These are phyloP conservation scores for Carex myosuroides DNA, from an alignment of 176 grass and related monocot genomes.

Conservation along the genomic window DNA sequence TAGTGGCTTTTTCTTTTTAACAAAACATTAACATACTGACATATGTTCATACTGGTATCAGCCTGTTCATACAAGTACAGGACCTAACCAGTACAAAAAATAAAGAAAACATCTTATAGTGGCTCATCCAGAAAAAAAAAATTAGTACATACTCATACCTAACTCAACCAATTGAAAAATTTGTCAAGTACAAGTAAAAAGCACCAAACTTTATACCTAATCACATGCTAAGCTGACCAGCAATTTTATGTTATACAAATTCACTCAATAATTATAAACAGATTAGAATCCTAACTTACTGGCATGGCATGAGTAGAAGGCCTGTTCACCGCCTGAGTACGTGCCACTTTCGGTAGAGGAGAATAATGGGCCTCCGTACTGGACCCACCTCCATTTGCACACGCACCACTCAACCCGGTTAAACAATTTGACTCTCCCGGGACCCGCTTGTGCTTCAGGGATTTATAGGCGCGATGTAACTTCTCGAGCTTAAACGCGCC, in stretches of 20 bases:
- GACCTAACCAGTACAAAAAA: neutral
- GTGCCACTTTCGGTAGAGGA: slow-evolving; percentile 52
- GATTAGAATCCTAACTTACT: slow-evolving; percentile 35
- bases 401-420: neutral
- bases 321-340: slow-evolving; percentile 40
- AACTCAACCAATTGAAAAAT: neutral
- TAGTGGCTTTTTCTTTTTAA: neutral
- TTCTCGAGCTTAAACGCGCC: slow-evolving; percentile 73
- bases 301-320: slow-evolving; percentile 28
- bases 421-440: slow-evolving; percentile 62
- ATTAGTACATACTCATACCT: neutral
- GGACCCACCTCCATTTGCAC: slow-evolving; percentile 38
- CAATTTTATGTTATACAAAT: neutral
- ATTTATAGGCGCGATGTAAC: slow-evolving; percentile 82
- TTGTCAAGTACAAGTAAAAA: neutral
- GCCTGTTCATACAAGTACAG: too few relatives aligned
- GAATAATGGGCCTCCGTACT: slow-evolving; percentile 50
- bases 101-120: neutral
- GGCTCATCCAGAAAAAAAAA: neutral
- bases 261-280: neutral
- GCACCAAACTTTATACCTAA: neutral
- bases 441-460: slow-evolving; percentile 74
- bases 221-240: neutral
- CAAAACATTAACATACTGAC: neutral
- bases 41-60: neutral